Base-by-base conservation (phyloP, 257 asterid species). In the Handroanthus guayacan region DNA sequence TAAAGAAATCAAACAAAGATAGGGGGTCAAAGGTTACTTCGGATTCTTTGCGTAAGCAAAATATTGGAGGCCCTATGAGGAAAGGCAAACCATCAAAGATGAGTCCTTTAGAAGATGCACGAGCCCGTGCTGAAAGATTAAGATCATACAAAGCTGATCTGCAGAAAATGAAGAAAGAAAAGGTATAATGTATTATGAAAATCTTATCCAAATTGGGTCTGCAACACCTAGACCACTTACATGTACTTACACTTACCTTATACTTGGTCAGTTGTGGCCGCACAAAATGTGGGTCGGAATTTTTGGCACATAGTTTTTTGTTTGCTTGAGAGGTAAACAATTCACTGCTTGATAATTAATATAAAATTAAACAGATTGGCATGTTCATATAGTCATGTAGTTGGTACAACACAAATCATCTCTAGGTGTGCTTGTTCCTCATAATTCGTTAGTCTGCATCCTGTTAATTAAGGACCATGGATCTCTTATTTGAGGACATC, bases 131-230 rank as follows among this genome's bases (percentile, higher is more conserved):
- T 55, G 99, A 95, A 78, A 93, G 62, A 74, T 82, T 95, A 79
- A 90, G 99, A 86, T 80, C 97, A 82, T 95, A 86, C 78, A 95
- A 95, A 84, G 95, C 95, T 67, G 98, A 93, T 80, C 85, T 93
- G 67, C 97, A 87, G 82, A 93, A 92, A 81, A 70, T 93, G 85
- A 95, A 93, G 82, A 93, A 90, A 81, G 97, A 95, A 78, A 84
- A 95, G 99, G 99, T 91, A 83, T 55, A 55, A 56, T 74, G 17
- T 66, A 25, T 50, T 9, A 62, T 9, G 51, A 57, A 34, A n/a
- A 2, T 36, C 25, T 5, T 34, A 44, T 45, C 37, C 17, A 57
- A 7, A 10, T 13, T 5, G 9, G 7, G 12, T 25, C 48, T n/a
- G 34, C 45, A 34, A 51, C 47, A 68, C 50, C 48, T 56, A 36